Base-by-base conservation (phyloP, 1,284 basidiomycete species). In the Cryptococcus jaspeensis region DNA sequence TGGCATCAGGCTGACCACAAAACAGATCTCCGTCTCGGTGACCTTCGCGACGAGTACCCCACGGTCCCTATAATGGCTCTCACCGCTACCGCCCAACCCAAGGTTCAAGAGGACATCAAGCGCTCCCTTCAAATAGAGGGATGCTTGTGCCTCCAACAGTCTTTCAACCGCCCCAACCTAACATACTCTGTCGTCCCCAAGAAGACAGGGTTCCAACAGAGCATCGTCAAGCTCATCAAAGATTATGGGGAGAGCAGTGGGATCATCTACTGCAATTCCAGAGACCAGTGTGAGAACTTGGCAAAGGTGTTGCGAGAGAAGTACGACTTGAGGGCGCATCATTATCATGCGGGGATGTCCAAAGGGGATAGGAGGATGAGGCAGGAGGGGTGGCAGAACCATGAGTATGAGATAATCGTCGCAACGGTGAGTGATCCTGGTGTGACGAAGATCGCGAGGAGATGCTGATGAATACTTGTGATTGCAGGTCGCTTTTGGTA, bases 81-180 rank as follows among this genome's bases (percentile, higher is more conserved):
- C 46, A 98, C 96, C 0, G 96, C 93, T 1, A 98, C 95, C 0
- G 96, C 94, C 0, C 91, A 89, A 60, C 80, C 82, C 47, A 81
- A 86, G 51, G 88, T 89, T 2, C 84, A 88, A 57, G 80, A 84
- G 35, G 93, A 98, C 71, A 89, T 99, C 71, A 84, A 89, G 56
- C 73, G 79, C 11, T 84, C 84, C 20, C 84, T 98, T 11, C 78
- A 82, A n/a, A 84, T 96, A 54, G 64, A 66, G 20, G 71, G 82
- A 47, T 87, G 86, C 60, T 79, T 83, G 28, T 81, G 82, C 20
- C 81, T 94, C 49, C 84, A 81, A 5, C 87, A 91, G 63, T 96
- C 93, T 0, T 95, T 97, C 80, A 98, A 99, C 69, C 88, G 96
- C 0, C 83, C 86, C 12, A 99, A 99, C 72, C 81, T 99, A 4